These are phyloP conservation scores for Lodderomyces beijingensis DNA, from an alignment of 1,139 yeast species.

Conservation along the genomic window DNA sequence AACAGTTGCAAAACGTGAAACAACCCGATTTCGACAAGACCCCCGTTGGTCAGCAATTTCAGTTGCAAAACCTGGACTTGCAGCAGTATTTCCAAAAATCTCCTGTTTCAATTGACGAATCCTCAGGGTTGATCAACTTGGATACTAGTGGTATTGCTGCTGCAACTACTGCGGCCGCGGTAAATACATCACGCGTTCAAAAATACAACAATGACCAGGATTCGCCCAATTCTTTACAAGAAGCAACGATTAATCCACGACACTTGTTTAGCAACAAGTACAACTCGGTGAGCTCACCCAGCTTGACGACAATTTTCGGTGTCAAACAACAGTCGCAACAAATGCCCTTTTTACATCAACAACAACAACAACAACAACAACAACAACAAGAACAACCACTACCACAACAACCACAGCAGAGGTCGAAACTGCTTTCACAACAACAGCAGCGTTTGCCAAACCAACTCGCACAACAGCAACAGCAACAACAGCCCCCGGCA, in stretches of 20 bases:
- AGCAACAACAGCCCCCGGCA: constrained; percentile 1
- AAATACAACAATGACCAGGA: background rate
- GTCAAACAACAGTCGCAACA: constrained; percentile 10
- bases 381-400: constrained; percentile 10
- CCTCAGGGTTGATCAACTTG: constrained; percentile 8
- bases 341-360: too few species aligned
- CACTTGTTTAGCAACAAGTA: constrained; percentile 21
- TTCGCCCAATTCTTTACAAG: constrained; percentile 6
- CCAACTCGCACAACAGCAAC: constrained; percentile 10
- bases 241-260: constrained; percentile 33
- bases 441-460: constrained; percentile 10
- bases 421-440: too few species aligned
- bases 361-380: constrained; percentile 10
- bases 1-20: constrained; percentile 5
- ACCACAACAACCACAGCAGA: constrained; percentile 3
- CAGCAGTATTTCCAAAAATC: constrained; percentile 4
- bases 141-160: constrained; percentile 10
- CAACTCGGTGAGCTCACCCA: constrained; percentile 15
- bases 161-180: constrained; percentile 10
- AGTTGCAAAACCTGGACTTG: background rate
- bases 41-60: background rate
- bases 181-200: constrained; percentile 6
- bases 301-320: constrained; percentile 13
- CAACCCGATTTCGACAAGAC: constrained; percentile 10
- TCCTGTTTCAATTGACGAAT: constrained; percentile 5